Base-by-base conservation (phyloP, 495 filamentous ascomycete genomes). In the Articulospora tetracladia region DNA sequence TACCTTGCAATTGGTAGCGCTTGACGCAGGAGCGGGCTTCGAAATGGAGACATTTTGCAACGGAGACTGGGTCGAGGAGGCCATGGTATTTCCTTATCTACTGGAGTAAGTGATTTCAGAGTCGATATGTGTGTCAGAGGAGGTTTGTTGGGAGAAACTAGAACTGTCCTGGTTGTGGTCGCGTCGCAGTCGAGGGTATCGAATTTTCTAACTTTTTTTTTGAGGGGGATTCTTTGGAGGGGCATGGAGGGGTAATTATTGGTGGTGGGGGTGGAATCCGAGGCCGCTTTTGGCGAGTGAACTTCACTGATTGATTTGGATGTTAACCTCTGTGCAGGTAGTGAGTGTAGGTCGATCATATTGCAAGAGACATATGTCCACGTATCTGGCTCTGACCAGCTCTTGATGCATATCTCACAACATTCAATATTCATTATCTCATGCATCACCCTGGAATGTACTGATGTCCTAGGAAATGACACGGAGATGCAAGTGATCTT, bases 1-100 rank as follows among this genome's bases (percentile, higher is more conserved):
- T 59, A 97, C 91, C 79, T 97, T 96, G 81, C 94, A 97, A 86
- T 83, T 51, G 53, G 53, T 22, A 12, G 28, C 13, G 6, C 3
- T 50, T 50, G 39, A 17, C 15, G 39, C 30, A 4, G 13, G 13
- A 32, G 30, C 30, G 13, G 30, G 30, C 30, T 32, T 15, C n/a
- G 39, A 15, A 3, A 19, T 17, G 8, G 39, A 44, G 17, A n/a
- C 39, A 44, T 19, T 44, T n/a, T 44, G 39, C 30, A 13, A 32
- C 6, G 30, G 13, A 6, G 30, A 13, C 13, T 32, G 6, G 13
- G 13, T 32, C n/a, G 39, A 44, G 3, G 39, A 44, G 4, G 39
- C 39, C 39, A 44, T 44, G 3, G 39, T 44, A 17, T 15, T 44
- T 44, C n/a, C 3, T 15, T 44, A 11, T n/a, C 3, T 3, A n/a